Percentiles rank a stretch among this genome's conserved stretches.
phyloP scores from a whole-genome alignment of 306 rosid genomes.

The Amphicarpaea edgeworthii region DNA sequence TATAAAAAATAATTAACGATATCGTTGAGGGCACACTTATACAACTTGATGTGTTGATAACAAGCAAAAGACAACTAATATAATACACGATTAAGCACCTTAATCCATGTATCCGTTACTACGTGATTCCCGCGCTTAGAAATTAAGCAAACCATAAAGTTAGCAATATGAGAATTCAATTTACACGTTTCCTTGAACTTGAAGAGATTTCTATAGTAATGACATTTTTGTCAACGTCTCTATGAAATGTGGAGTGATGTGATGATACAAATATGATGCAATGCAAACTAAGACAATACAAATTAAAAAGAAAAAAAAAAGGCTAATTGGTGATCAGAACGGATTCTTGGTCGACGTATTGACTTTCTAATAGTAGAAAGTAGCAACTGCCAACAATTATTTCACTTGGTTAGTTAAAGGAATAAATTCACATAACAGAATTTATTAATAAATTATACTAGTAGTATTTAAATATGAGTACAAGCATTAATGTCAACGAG shows the following conservation, averaged over 20 bases:
- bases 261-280: neutral
- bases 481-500: too few species aligned
- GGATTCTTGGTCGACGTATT: neutral
- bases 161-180: neutral
- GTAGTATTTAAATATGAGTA: too few species aligned
- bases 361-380: conserved; percentile 12
- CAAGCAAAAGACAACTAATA: conserved; percentile 32
- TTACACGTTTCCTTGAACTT: conserved; percentile 4
- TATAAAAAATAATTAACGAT: too few species aligned
- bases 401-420: neutral
- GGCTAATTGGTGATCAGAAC: conserved; percentile 20
- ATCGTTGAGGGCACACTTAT: conserved; percentile 28
- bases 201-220: conserved; percentile 13
- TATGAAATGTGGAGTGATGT: conserved; percentile 1
- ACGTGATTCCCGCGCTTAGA: neutral
- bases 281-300: neutral
- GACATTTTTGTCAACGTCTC: conserved; percentile 20
- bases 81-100: neutral
- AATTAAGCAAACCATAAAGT: neutral
- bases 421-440: too few species aligned
- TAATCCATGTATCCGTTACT: neutral
- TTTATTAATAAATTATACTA: too few species aligned
- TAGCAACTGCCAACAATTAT: conserved; percentile 28
- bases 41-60: neutral
- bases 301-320: neutral